Percentiles rank a stretch among this genome's conserved stretches.
Conservation (phyloP, 2,329 filamentous ascomycete genomes). For the Microcyclosporella mali region DNA sequence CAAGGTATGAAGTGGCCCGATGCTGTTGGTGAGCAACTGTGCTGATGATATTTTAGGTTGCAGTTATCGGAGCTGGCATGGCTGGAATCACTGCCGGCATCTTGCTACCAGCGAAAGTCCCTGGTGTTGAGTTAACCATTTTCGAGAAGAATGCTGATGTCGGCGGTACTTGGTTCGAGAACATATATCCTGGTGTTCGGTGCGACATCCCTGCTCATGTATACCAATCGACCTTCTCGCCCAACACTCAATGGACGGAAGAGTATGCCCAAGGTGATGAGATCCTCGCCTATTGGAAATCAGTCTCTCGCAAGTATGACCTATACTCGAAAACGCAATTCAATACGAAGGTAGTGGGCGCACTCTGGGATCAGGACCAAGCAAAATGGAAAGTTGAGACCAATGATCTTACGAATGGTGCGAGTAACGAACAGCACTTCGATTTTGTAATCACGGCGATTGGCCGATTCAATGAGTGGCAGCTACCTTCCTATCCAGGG, state of each 20-base stretch:
- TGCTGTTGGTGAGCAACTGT: neutral
- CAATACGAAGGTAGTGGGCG: conserved; percentile 49
- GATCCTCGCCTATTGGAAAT: conserved; percentile 62
- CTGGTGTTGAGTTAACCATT: conserved; percentile 58
- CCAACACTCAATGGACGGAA: conserved; percentile 64
- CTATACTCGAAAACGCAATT: conserved; percentile 56
- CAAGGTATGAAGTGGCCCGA: conserved; percentile 12
- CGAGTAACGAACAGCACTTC: conserved; percentile 38
- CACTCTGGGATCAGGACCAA: conserved; percentile 49
- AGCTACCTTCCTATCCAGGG: conserved; percentile 52
- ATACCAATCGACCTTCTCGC: conserved; percentile 62
- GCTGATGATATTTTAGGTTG: conserved; percentile 40
- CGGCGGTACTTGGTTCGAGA: conserved; percentile 45
- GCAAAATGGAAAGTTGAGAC: conserved; percentile 55
- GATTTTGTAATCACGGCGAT: conserved; percentile 60
- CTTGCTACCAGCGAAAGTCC: conserved; percentile 62
- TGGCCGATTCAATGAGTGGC: conserved; percentile 61
- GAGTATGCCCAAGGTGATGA: conserved; percentile 61
- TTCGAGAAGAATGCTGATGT: conserved; percentile 64
- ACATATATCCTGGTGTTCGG: conserved; percentile 23
- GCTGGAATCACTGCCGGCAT: conserved; percentile 59
- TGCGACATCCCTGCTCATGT: conserved; percentile 63
- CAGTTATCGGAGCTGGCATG: conserved; percentile 59
- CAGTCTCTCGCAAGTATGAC: conserved; percentile 56
- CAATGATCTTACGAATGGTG: conserved; percentile 30